Base-by-base conservation (phyloP, 2,329 filamentous ascomycete genomes). In the Curvularia lunata region DNA sequence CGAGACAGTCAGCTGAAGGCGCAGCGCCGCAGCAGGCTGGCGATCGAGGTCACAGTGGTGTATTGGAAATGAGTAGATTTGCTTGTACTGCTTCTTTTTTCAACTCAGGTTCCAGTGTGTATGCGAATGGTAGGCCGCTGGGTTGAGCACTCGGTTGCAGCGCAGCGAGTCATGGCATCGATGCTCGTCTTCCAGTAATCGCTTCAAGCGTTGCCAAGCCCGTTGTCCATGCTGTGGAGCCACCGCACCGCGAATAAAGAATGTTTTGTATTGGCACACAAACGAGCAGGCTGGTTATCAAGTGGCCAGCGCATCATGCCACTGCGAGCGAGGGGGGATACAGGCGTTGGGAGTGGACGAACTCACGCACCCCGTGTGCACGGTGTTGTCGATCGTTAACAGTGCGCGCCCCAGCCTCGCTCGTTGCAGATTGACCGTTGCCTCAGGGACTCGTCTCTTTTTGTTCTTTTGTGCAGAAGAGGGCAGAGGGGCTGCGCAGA, bases 351-450 rank as follows among this genome's bases (percentile, higher is more conserved):
- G 37, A 64, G 27, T 60, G 57, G 59, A 40, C 37, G 48, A 42
- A 51, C 32, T 48, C 46, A 50, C 48, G 52, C 58, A 48, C 45
- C 42, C 48, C n/a, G 32, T 25, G 41, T 48, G 54, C 49, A 62
- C 55, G 61, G 50, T 67, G 64, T 56, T 65, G 70, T 54, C 64
- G 59, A 65, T 61, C 62, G 59, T 56, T 69, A 62, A 61, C 61
- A 52, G 62, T 68, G 68, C 68, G 63, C 59, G 48, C 54, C 61
- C 69, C 70, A 72, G 58, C 69, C 67, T 64, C 68, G 63, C 60
- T 40, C 41, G 57, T 54, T 47, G 61, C 56, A 54, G 58, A 69
- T 67, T 70, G 64, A 63, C 47, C 28, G 50, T 37, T 27, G 40
- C 48, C 48, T 28, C n/a, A 48, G 47, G 45, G 30, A 52, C 30